Base-by-base conservation (phyloP, 106 monocot species). In the Iris macrosiphon region DNA sequence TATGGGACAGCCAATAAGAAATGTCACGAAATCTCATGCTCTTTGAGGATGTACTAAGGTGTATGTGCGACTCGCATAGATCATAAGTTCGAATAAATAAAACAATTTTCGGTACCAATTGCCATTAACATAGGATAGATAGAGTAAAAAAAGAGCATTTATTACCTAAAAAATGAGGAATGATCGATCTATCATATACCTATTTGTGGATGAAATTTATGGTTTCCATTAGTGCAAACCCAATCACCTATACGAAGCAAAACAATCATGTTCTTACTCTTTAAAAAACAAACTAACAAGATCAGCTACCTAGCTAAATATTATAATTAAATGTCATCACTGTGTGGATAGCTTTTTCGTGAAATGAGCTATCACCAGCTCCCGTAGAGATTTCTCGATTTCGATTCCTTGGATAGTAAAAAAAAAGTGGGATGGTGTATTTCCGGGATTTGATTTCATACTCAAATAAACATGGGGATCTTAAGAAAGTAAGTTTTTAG, bases 251-350 rank as follows among this genome's bases (percentile, higher is more conserved):
- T 51, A 32, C 35, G 41, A 41, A 64, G 23, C 23, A 50, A 64
- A 64, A 52, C 25, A 15, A 21, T 52, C 40, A 64, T 52, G 28
- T 37, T 55, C 44, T 2, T 54, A 31, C 55, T 27, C 7, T 60
- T 54, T 19, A 65, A 65, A 65, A 31, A 65, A 44, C 4, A 19
- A 21, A 63, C 39, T 45, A 64, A 52, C 25, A 53, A 26, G 7
- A 31, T 65, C 30, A 32, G 31, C 42, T 55, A 65, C 20, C 23
- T 45, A 65, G 32, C 65, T 14, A 45, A 65, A 20, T 54, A 53
- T 65, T 15, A 53, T 33, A 49, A 62, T 49, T 49, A 39, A 51
- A 40, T 65, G 33, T 7, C 21, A 9, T 45, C 45, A 53, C 52
- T 53, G 20, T 55, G 45, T 55, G 53, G 45, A 45, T 55, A 55